Evolutionary conservation across 768 basidiomycete species (phyloP).

Genomic region (Omphalotus guepiniiformis): DNA sequence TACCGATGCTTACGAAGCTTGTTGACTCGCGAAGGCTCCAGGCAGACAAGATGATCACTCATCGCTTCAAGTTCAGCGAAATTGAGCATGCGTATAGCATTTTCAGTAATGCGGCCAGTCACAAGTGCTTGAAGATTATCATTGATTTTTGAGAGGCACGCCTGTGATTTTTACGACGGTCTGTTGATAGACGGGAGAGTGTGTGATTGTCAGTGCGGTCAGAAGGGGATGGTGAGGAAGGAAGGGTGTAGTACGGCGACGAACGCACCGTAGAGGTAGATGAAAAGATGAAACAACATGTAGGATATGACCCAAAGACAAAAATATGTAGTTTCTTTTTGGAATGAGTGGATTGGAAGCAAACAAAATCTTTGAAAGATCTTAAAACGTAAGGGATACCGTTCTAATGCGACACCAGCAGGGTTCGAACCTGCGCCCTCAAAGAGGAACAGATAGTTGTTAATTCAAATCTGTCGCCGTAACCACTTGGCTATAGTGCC

Average conservation of each 20-base stretch:
- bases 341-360: no score
- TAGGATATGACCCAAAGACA: no score
- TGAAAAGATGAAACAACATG: no score
- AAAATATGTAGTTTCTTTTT: no score
- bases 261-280: no score
- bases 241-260: no score
- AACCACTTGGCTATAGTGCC: conserved; percentile 81
- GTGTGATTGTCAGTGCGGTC: no score
- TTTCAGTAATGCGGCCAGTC: conserved; percentile 14
- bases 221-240: no score
- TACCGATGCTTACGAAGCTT: conserved; percentile 16
- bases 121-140: conserved; percentile 19
- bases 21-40: conserved; percentile 15
- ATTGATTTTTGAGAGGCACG: no score
- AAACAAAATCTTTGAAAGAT: background rate
- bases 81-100: conserved; percentile 15
- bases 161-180: no score
- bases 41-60: conserved; percentile 13
- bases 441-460: conserved; percentile 3
- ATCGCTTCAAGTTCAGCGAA: conserved; percentile 15
- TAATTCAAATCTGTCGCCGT: conserved; percentile 54
- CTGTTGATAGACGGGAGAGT: no score
- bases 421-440: conserved; percentile 9
- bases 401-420: conserved; percentile 1
- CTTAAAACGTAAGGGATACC: background rate